Base-by-base conservation (phyloP, 768 basidiomycete genomes). In the Cubamyces sp. region DNA sequence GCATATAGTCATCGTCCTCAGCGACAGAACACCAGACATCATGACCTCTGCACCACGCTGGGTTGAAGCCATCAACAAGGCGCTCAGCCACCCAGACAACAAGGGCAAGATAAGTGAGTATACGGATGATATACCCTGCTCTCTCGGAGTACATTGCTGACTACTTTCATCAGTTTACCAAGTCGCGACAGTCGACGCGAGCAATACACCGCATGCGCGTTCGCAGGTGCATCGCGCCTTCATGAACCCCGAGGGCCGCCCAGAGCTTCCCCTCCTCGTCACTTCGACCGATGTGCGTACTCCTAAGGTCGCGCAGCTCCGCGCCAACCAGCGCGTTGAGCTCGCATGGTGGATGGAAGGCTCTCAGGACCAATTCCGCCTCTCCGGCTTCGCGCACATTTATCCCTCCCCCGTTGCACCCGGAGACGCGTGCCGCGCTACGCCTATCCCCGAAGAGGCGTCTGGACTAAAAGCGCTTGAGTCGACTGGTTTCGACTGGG, bases 331-430 rank as follows among this genome's bases (percentile, higher is more conserved):
- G 11, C 71, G 77, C 45, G 82, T 87, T 62, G 88, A 94, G 71
- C 65, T 88, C 45, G 83, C 80, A 12, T 94, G 89, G 87, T 95
- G 91, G 90, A 81, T 87, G 54, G 78, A 82, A 30, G 81, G 82
- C 21, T 81, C 84, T 0, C 73, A 81, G 54, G 86, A 91, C 70
- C 93, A 96, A 68, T 93, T 87, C 70, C 86, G 94, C 49, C 75
- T 96, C 68, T 62, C 77, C 0, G 92, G 87, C 1, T 73, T 72
- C 15, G 84, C 82, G 21, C 79, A 77, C 70, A 64, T 92, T 61
- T 77, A 92, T 21, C 84, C 89, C 0, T 67, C 78, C 0, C 81
- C 83, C 0, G 63, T 69, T 6, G 51, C 70, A 5, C 68, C 79
- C 15, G 71, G 76, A 60, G 82, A 82, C 51, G 21, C 60, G 64